These are phyloP conservation scores for Penicillium sp. DNA, from an alignment of 2,329 filamentous ascomycete genomes.

Conservation along the genomic window DNA sequence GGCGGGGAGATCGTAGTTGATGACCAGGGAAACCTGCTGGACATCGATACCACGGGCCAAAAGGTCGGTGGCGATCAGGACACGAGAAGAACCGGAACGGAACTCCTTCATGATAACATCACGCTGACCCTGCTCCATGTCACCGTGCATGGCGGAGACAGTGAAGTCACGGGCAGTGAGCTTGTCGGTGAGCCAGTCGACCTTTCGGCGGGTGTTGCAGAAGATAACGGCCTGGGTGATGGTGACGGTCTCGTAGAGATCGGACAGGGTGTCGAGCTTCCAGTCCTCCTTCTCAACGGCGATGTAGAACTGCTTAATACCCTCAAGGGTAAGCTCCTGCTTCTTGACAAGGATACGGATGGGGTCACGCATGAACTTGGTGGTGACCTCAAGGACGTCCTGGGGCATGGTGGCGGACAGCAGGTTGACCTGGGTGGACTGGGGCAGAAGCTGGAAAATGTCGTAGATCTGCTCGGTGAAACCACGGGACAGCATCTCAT, in stretches of 20 bases:
- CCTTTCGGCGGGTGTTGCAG: constrained; percentile 98
- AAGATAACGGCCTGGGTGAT: constrained; percentile 99
- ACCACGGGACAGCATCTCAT: constrained; percentile 74
- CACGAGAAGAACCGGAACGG: constrained; percentile 90
- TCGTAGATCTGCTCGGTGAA: constrained; percentile 99
- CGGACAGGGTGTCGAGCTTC: constrained; percentile 98
- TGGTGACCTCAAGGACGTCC: constrained; percentile 98
- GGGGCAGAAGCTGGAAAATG: constrained; percentile 94
- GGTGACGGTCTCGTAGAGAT: constrained; percentile 97
- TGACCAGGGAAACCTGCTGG: constrained; percentile 95
- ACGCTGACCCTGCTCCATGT: constrained; percentile 97
- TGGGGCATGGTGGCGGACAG: constrained; percentile 95
- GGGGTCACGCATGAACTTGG: constrained; percentile 97
- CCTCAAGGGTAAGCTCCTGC: constrained; percentile 86
- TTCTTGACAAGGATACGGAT: constrained; percentile 31
- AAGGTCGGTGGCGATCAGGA: constrained; percentile 95
- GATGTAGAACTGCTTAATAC: constrained; percentile 98
- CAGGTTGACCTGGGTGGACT: constrained; percentile 96
- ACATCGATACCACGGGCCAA: constrained; percentile 99
- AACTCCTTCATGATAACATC: constrained; percentile 99
- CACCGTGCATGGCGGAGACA: constrained; percentile 96
- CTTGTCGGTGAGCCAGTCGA: constrained; percentile 99
- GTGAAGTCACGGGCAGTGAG: constrained; percentile 99
- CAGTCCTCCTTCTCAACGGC: constrained; percentile 99
- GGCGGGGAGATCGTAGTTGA: constrained; percentile 97